Evolutionary conservation across 805 yeast species (phyloP).

Genomic region (Debaryomyces prosopidis): DNA sequence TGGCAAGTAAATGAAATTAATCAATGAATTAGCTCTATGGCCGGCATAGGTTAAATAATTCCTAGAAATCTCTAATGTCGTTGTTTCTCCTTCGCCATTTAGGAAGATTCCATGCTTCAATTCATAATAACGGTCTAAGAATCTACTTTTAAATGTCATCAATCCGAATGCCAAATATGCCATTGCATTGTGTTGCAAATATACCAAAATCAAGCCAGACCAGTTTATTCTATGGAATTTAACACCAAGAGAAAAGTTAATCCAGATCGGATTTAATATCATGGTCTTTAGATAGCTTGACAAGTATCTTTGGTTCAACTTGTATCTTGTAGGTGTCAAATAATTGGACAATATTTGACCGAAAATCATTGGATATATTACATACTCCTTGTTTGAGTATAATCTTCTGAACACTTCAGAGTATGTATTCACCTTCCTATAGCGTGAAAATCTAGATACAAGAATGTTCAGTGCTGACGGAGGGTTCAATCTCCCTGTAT

Average conservation of each 20-base stretch:
- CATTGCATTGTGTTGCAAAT: slow-evolving; percentile 24
- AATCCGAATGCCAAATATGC: slow-evolving; percentile 19
- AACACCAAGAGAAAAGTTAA: slow-evolving; percentile 32
- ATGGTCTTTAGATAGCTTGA: slow-evolving; percentile 29
- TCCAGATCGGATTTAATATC: slow-evolving; percentile 43
- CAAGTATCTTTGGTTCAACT: slow-evolving; percentile 36
- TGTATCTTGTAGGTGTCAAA: slow-evolving; percentile 38
- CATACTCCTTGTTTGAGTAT: slow-evolving; percentile 30
- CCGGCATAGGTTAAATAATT: slow-evolving; percentile 19
- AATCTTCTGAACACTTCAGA: slow-evolving; percentile 14
- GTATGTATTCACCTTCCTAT: slow-evolving; percentile 25
- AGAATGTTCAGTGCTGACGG: slow-evolving; percentile 31
- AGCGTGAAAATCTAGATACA: slow-evolving; percentile 23
- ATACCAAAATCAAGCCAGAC: slow-evolving; percentile 26
- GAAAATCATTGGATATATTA: slow-evolving; percentile 36
- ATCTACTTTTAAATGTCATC: slow-evolving; percentile 18
- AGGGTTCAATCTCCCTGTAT: slow-evolving; percentile 31
- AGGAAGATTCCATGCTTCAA: slow-evolving; percentile 12
- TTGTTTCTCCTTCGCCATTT: slow-evolving; percentile 3
- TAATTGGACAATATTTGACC: slow-evolving; percentile 42
- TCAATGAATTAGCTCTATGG: slow-evolving; percentile 28
- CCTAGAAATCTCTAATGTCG: slow-evolving; percentile 8
- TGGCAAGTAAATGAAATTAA: slow-evolving; percentile 38
- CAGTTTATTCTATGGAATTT: slow-evolving; percentile 25
- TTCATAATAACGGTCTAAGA: slow-evolving; percentile 25